A percentile compares a stretch with the other conserved stretches of the same genome.
phyloP scores from a whole-genome alignment of 257 asterid species.

The Forsythia viridissima region DNA sequence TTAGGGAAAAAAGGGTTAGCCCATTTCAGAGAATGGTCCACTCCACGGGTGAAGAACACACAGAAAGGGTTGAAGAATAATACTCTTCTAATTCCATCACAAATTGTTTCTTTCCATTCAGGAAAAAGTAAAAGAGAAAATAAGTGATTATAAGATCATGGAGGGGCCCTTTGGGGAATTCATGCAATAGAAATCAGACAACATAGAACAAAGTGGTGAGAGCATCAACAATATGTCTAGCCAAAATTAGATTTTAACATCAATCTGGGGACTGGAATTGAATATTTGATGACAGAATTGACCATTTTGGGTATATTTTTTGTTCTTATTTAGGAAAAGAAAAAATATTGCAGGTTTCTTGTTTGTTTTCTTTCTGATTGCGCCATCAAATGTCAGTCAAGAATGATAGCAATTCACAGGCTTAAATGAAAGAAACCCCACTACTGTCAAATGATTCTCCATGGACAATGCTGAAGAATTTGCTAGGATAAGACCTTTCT shows the following conservation, averaged over 20 bases:
- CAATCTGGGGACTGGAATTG: not conserved
- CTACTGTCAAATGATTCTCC: not conserved
- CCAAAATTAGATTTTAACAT: slow-evolving; percentile 23
- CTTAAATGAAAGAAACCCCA: not conserved
- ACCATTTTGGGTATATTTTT: slow-evolving; percentile 7
- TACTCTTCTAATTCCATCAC: slow-evolving; percentile 28
- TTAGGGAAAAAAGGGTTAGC: not conserved
- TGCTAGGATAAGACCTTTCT: not conserved
- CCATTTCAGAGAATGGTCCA: slow-evolving; percentile 14
- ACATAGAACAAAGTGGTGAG: slow-evolving; percentile 8
- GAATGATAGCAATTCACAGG: not conserved
- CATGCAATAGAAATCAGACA: slow-evolving; percentile 30
- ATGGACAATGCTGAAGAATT: not conserved
- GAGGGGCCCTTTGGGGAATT: slow-evolving; percentile 28
- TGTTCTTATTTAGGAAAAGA: slow-evolving; percentile 3
- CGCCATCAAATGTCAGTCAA: slow-evolving; percentile 1
- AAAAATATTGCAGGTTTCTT: not conserved
- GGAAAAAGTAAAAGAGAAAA: slow-evolving; percentile 12
- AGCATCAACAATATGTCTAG: slow-evolving; percentile 16
- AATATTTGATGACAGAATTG: not conserved
- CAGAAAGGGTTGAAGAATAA: slow-evolving; percentile 20
- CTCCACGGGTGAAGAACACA: slow-evolving; percentile 25
- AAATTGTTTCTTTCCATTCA: slow-evolving; percentile 32
- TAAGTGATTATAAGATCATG: slow-evolving; percentile 18
- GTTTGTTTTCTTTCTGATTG: not conserved